These are phyloP conservation scores for Rheum nobile DNA, from an alignment of 148 eudicot species.

Conservation along the genomic window DNA sequence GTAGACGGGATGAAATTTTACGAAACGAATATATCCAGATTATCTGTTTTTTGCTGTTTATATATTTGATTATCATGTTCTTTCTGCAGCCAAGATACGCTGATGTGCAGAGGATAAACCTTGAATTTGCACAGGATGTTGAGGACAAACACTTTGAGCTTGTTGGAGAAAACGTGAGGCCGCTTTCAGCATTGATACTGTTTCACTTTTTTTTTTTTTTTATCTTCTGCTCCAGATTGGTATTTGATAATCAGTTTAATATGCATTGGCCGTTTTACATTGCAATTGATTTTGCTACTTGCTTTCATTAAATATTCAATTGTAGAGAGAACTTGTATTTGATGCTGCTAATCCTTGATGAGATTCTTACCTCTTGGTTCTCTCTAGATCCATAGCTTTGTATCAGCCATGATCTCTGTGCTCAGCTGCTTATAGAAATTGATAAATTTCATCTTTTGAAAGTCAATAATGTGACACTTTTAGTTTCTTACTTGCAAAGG, in stretches of 20 bases:
- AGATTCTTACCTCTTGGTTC: neutral
- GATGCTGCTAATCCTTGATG: neutral
- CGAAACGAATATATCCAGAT: too few relatives aligned
- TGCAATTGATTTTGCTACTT: neutral
- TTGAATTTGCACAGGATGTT: slow-evolving; percentile 78
- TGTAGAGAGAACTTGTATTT: neutral
- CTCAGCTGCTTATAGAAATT: neutral
- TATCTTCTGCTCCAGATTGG: neutral
- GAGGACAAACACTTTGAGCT: slow-evolving; percentile 75
- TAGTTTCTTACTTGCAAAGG: too few relatives aligned
- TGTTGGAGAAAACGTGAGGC: slow-evolving; percentile 50
- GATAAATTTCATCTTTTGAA: neutral
- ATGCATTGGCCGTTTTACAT: neutral
- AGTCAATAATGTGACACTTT: neutral
- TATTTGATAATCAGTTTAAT: neutral
- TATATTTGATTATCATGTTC: neutral
- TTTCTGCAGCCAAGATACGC: slow-evolving; percentile 62
- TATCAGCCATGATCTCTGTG: too few relatives aligned
- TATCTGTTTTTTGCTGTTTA: neutral
- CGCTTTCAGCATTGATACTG: neutral
- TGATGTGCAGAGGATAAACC: slow-evolving; percentile 67
- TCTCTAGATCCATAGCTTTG: neutral
- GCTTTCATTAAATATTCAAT: neutral
- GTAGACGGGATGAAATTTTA: too few relatives aligned
- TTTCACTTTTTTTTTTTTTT: neutral